Conservation (phyloP, 345 rosid species). For the Murraya paniculata region DNA sequence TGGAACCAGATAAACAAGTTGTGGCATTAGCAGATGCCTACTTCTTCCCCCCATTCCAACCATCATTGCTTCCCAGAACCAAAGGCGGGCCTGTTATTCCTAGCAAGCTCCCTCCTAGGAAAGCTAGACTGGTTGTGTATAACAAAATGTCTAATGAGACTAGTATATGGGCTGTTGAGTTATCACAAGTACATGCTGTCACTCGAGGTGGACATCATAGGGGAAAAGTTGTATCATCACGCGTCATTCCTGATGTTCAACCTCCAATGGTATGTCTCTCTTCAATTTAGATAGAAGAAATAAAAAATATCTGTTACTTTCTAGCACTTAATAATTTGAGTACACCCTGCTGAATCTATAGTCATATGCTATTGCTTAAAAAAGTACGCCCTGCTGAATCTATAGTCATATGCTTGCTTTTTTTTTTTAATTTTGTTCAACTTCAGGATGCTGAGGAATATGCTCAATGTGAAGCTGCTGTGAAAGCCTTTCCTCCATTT, state of each 20-base stretch:
- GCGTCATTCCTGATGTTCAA: slow-evolving; percentile 79
- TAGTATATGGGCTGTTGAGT: slow-evolving; percentile 75
- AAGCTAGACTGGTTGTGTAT: slow-evolving; percentile 81
- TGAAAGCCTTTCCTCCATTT: slow-evolving; percentile 75
- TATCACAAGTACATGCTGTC: slow-evolving; percentile 89
- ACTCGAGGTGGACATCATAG: slow-evolving; percentile 94
- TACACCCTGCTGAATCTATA: background rate
- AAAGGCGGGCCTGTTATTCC: slow-evolving; percentile 86
- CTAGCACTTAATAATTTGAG: background rate
- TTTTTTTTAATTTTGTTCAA: slow-evolving; percentile 10
- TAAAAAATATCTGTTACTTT: background rate
- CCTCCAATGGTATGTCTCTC: slow-evolving; percentile 74
- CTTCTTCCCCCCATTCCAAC: slow-evolving; percentile 94
- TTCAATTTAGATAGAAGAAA: background rate
- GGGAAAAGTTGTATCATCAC: slow-evolving; percentile 80
- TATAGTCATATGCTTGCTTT: background rate
- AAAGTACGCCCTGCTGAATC: background rate
- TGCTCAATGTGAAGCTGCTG: slow-evolving; percentile 92
- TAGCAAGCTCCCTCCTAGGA: slow-evolving; percentile 81
- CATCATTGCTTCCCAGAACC: slow-evolving; percentile 76
- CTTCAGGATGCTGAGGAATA: slow-evolving; percentile 76
- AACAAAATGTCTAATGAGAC: slow-evolving; percentile 82
- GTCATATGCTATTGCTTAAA: background rate
- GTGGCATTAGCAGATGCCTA: slow-evolving; percentile 92
- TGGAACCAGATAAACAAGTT: slow-evolving; percentile 78